Percentiles rank a stretch among this genome's conserved stretches.
These are phyloP conservation scores for Pestalotiopsis sp. DNA, from an alignment of 2,329 filamentous ascomycete genomes.

Conservation along the genomic window DNA sequence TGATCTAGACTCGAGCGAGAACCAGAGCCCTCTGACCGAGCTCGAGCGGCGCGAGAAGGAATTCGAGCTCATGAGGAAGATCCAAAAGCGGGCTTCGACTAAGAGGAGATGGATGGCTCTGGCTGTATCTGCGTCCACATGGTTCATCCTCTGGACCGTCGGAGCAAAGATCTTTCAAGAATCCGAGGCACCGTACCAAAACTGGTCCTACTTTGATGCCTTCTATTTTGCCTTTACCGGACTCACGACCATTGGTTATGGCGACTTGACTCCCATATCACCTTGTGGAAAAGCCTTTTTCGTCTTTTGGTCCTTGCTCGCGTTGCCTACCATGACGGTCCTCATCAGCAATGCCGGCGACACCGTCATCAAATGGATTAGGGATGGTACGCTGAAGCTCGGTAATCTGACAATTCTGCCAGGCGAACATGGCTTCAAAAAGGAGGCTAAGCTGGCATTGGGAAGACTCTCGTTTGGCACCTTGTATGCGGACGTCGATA, in stretches of 20 bases:
- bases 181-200: conserved; percentile 54
- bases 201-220: conserved; percentile 76
- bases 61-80: conserved; percentile 79
- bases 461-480: conserved; percentile 45
- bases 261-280: conserved; percentile 75
- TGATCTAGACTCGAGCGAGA: conserved; percentile 18
- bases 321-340: conserved; percentile 85
- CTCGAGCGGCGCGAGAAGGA: conserved; percentile 67
- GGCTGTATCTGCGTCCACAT: conserved; percentile 66
- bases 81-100: conserved; percentile 66
- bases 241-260: conserved; percentile 85
- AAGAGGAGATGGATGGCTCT: conserved; percentile 78
- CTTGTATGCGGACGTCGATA: conserved; percentile 39
- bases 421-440: conserved; percentile 51
- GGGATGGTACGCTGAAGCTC: conserved; percentile 56
- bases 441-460: conserved; percentile 46
- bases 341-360: conserved; percentile 83
- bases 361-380: conserved; percentile 70
- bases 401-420: conserved; percentile 65
- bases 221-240: conserved; percentile 87
- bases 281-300: conserved; percentile 84
- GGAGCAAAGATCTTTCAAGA: conserved; percentile 74
- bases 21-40: conserved; percentile 39
- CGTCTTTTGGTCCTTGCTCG: conserved; percentile 88
- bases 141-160: conserved; percentile 76